A percentile compares a stretch with the other conserved stretches of the same genome.
Evolutionary conservation across 768 basidiomycete species (phyloP).

Genomic region (Naganishia randhawae): DNA sequence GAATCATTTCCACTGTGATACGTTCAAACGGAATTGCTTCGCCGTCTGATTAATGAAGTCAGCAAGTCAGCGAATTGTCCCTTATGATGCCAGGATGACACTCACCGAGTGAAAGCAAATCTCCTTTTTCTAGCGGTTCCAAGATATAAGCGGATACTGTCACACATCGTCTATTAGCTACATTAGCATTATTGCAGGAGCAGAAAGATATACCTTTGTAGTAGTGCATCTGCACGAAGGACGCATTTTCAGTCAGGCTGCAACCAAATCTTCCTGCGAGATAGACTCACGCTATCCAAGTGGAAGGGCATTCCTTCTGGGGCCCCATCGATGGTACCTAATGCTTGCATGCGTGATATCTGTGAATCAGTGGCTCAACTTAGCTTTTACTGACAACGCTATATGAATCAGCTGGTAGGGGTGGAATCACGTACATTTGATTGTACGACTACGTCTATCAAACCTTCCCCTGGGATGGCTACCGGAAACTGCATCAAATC

Average conservation of each 20-base stretch:
- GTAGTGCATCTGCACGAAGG: conserved; percentile 40
- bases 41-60: conserved; percentile 36
- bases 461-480: conserved; percentile 41
- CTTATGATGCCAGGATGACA: neutral
- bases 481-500: conserved; percentile 51
- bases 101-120: conserved; percentile 45
- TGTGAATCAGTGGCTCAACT: neutral
- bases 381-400: neutral
- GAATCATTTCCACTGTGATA: conserved; percentile 45
- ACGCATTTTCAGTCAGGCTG: neutral
- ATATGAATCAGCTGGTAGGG: neutral
- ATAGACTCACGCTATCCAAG: conserved; percentile 36
- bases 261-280: neutral
- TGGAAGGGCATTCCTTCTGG: conserved; percentile 47
- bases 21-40: conserved; percentile 43
- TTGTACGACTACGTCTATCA: conserved; percentile 49
- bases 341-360: conserved; percentile 36
- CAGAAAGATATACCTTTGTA: conserved; percentile 38
- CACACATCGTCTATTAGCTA: neutral
- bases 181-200: neutral
- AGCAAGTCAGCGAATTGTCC: neutral
- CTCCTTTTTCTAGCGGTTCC: conserved; percentile 40
- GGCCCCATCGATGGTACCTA: conserved; percentile 43
- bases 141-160: conserved; percentile 43
- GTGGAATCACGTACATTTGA: conserved; percentile 33